Conservation (phyloP, 2,329 filamentous ascomycete genomes). For the Colletotrichum kahawae region DNA sequence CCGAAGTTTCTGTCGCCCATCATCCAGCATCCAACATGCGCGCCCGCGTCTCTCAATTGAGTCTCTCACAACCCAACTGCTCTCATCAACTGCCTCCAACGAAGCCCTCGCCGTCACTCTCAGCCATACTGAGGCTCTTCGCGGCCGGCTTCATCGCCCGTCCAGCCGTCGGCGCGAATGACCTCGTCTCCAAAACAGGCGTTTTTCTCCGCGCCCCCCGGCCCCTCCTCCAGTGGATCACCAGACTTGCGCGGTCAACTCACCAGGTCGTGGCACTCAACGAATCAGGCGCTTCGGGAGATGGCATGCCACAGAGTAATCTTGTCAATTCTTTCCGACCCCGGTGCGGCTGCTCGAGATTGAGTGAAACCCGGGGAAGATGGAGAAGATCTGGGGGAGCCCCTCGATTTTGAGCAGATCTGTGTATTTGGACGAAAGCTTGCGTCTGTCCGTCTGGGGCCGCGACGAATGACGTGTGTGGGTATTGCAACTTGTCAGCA, state of each 20-base stretch:
- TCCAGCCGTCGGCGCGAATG: not conserved
- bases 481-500: conserved; percentile 15
- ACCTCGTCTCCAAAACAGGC: conserved; percentile 15
- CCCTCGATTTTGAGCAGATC: conserved; percentile 23
- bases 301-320: conserved; percentile 17
- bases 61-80: not conserved
- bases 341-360: conserved; percentile 6
- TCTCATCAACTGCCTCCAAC: not conserved
- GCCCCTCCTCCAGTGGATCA: conserved; percentile 7
- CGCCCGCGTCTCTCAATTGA: not conserved
- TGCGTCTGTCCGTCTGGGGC: not conserved
- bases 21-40: not conserved
- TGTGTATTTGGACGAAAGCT: conserved; percentile 2
- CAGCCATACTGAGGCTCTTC: not conserved
- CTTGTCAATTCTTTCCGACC: conserved; percentile 19
- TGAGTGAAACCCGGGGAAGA: conserved; percentile 22
- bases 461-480: conserved; percentile 12
- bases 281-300: conserved; percentile 24
- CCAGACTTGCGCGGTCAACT: conserved; percentile 8
- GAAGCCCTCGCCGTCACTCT: not conserved
- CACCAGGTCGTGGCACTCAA: conserved; percentile 24
- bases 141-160: not conserved
- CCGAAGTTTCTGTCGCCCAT: not conserved
- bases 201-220: conserved; percentile 13
- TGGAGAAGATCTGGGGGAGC: conserved; percentile 23